Conservation (phyloP, 2,329 filamentous ascomycete genomes). For the Annulohypoxylon truncatum region DNA sequence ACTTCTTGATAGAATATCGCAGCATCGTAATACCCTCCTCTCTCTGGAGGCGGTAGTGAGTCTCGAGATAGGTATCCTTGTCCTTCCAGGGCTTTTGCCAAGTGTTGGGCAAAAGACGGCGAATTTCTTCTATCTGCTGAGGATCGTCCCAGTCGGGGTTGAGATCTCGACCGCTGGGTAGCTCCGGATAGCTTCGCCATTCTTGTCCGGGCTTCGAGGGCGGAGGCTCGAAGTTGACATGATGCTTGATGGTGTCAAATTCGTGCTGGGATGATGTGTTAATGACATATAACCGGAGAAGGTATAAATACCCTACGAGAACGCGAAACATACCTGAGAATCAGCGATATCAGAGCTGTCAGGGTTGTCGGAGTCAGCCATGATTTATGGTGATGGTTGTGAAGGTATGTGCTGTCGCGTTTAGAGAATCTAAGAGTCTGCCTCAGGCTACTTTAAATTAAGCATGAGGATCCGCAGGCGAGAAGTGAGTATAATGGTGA, state of each 20-base stretch:
- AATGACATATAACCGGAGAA: not conserved
- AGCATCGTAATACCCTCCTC: slow-evolving; percentile 79
- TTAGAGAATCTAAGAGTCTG: not conserved
- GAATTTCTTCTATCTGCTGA: slow-evolving; percentile 43
- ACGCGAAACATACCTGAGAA: slow-evolving; percentile 17
- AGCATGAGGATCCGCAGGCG: not conserved
- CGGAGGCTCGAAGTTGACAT: slow-evolving; percentile 33
- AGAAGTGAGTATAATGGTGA: not conserved
- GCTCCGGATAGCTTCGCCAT: slow-evolving; percentile 61
- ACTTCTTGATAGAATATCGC: slow-evolving; percentile 71
- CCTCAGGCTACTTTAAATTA: not conserved
- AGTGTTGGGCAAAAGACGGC: slow-evolving; percentile 62
- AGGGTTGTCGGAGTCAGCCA: slow-evolving; percentile 1
- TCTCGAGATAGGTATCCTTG: slow-evolving; percentile 74
- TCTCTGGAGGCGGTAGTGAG: slow-evolving; percentile 80
- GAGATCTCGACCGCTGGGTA: slow-evolving; percentile 67
- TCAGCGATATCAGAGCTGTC: not conserved
- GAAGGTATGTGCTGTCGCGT: not conserved
- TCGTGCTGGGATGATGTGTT: slow-evolving; percentile 8
- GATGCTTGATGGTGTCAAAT: slow-evolving; percentile 34
- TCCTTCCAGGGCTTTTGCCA: slow-evolving; percentile 67
- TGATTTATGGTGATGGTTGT: not conserved
- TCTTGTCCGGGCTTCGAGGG: slow-evolving; percentile 11
- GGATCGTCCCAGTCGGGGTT: slow-evolving; percentile 49
- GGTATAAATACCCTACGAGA: not conserved